Evolutionary conservation across 1,139 yeast genomes (phyloP).

Genomic region (Kodamaea sp.): DNA sequence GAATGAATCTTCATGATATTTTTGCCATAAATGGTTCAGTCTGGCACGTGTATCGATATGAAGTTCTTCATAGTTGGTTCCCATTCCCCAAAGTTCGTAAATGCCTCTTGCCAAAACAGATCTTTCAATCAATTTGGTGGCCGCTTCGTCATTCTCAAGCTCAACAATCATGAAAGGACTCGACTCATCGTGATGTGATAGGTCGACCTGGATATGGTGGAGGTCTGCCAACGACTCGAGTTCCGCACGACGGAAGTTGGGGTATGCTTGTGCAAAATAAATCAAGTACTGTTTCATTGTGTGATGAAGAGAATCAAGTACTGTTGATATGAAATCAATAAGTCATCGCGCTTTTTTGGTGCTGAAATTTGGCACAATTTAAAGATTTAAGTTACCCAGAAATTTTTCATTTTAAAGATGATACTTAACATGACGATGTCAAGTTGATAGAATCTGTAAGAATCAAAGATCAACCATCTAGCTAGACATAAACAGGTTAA

Average conservation of each 20-base stretch:
- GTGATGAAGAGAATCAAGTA: conserved; percentile 1
- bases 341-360: background rate
- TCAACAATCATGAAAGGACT: conserved; percentile 72
- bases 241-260: conserved; percentile 77
- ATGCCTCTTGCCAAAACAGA: conserved; percentile 71
- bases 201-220: conserved; percentile 53
- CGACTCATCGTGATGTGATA: conserved; percentile 53
- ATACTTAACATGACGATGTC: too few relatives aligned
- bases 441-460: too few relatives aligned
- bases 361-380: too few relatives aligned
- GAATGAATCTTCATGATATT: conserved; percentile 50
- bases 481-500: too few relatives aligned
- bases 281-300: conserved; percentile 61
- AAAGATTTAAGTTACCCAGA: too few relatives aligned
- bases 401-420: too few relatives aligned
- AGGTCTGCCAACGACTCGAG: conserved; percentile 77
- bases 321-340: too few relatives aligned
- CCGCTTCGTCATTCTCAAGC: conserved; percentile 63
- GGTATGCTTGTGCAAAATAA: conserved; percentile 80
- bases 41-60: conserved; percentile 49
- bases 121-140: conserved; percentile 58
- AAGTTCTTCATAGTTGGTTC: conserved; percentile 49
- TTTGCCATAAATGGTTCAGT: conserved; percentile 25
- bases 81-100: conserved; percentile 84
- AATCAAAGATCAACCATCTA: too few relatives aligned